Conservation (phyloP, 768 basidiomycete genomes). For the Obba rivulosa region DNA sequence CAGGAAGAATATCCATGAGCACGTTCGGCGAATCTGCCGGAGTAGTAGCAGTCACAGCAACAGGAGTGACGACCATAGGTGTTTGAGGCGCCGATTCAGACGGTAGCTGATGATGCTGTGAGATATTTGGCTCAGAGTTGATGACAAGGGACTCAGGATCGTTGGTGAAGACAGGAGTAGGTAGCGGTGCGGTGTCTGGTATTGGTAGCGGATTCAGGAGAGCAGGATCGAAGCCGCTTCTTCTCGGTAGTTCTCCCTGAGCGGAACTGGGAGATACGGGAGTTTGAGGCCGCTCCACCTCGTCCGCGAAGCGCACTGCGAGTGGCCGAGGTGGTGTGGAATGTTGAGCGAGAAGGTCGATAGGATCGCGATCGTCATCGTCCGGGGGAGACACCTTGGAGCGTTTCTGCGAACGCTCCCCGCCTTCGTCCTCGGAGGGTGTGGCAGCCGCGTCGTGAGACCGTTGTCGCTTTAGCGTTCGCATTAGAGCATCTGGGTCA, state of each 20-base stretch:
- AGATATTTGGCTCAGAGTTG: slow-evolving; percentile 7
- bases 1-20: slow-evolving; percentile 3
- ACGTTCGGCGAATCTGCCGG: background rate
- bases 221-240: slow-evolving; percentile 43
- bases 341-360: slow-evolving; percentile 33
- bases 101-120: slow-evolving; percentile 1
- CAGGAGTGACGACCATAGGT: too few relatives aligned
- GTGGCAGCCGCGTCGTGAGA: slow-evolving; percentile 48
- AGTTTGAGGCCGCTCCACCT: slow-evolving; percentile 11
- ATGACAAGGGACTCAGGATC: slow-evolving; percentile 6
- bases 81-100: too few relatives aligned
- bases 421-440: slow-evolving; percentile 48
- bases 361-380: slow-evolving; percentile 40
- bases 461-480: slow-evolving; percentile 68
- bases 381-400: slow-evolving; percentile 35
- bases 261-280: slow-evolving; percentile 11
- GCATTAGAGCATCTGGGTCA: slow-evolving; percentile 60
- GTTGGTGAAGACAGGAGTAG: slow-evolving; percentile 11
- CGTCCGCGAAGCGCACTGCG: slow-evolving; percentile 48
- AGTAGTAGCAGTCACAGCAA: background rate
- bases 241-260: slow-evolving; percentile 17
- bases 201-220: slow-evolving; percentile 48
- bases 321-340: slow-evolving; percentile 29
- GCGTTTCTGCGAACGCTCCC: slow-evolving; percentile 52
- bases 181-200: slow-evolving; percentile 3